A percentile compares a stretch with the other conserved stretches of the same genome.
Conservation (phyloP, 139 green algal genomes). For the Klebsormidium nitens region DNA sequence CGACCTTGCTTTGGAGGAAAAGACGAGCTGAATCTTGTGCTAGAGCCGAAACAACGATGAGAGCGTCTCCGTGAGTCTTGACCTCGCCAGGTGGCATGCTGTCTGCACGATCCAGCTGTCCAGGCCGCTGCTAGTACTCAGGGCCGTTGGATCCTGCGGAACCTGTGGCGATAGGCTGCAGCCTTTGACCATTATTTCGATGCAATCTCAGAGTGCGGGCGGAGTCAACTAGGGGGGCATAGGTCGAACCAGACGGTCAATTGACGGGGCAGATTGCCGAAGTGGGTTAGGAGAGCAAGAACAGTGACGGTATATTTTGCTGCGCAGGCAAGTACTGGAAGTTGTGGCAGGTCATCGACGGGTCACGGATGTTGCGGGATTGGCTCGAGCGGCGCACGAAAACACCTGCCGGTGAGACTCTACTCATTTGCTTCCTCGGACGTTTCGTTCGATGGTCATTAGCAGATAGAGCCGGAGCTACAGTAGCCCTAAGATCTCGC, state of each 20-base stretch:
- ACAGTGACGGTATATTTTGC: not conserved
- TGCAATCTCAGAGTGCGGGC: not conserved
- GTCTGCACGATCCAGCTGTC: no score
- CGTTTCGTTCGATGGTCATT: not conserved
- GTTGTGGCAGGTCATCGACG: constrained; percentile 9
- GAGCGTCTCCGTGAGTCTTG: no score
- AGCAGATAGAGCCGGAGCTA: not conserved
- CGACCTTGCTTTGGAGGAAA: no score
- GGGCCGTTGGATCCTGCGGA: no score
- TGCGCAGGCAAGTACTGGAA: constrained; percentile 33
- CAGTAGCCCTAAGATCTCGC: not conserved
- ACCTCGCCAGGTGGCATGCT: no score
- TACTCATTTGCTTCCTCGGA: not conserved
- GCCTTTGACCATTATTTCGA: not conserved
- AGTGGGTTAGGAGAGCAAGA: not conserved
- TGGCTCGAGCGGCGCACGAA: constrained; percentile 11
- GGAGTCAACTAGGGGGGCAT: not conserved
- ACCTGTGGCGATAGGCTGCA: no score
- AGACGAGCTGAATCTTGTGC: no score
- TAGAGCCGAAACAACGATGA: no score
- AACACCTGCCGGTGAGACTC: constrained; percentile 31
- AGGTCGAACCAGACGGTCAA: not conserved
- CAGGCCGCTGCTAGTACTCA: no score
- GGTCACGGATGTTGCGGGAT: not conserved
- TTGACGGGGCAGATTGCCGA: not conserved